Base-by-base conservation (phyloP, 108 stramenopile genomes). In the Nitzschia putrida region DNA sequence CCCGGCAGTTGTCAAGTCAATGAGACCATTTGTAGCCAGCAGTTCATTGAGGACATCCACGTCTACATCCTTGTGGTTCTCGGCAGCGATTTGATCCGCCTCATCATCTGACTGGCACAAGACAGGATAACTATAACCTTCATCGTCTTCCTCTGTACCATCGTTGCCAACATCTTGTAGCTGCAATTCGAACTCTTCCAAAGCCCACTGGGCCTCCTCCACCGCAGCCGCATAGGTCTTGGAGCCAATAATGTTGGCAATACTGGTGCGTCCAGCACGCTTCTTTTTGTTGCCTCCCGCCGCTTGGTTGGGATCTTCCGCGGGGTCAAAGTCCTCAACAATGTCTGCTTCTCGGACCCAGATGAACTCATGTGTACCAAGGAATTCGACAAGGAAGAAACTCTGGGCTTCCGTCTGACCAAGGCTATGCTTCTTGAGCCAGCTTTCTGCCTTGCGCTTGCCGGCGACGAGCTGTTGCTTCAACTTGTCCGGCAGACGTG, bases 281-380 rank as follows among this genome's bases (percentile, higher is more conserved):
- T 86, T 85, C 77, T 90, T 91, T 64, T 89, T 94, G 25, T 42
- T 10, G 42, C 25, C 29, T 3, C 72, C 53, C 41, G 74, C 72
- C 44, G 75, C 78, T 45, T 78, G 79, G 57, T 94, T 89, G 24
- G 86, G 85, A 60, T 94, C 93, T 18, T 91, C 84, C 2, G 83
- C 78, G 8, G 93, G 84, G 70, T 92, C 87, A 67, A 91, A 94
- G 14, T 79, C 86, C 55, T 94, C 93, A 5, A 88, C 78, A 58
- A 94, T 94, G 37, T 91, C 93, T 45, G 83, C 72, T 65, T 94
- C 93, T 34, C 80, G 69, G 0, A 91, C 89, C 93, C 93, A 94
- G 57, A 91, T 91, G 57, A 94, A 94, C 70, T 91, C 90, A 68
- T 94, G 93, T 18, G 86, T 88, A 7, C 93, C 93, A 59, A 94